Conservation (phyloP, 495 filamentous ascomycete genomes). For the Tuber umbilicatum region DNA sequence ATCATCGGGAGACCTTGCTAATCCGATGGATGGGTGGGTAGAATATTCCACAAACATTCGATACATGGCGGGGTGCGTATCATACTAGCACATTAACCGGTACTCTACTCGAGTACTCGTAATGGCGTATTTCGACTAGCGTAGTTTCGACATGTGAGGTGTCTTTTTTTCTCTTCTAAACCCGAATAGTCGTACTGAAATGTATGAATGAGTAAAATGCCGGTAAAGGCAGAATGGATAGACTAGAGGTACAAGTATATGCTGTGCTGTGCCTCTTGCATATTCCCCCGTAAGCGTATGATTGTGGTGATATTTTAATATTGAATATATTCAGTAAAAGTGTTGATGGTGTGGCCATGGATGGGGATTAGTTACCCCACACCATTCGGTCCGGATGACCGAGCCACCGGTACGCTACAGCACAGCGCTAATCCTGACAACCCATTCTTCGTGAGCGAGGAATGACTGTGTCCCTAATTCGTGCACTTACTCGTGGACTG, state of each 20-base stretch:
- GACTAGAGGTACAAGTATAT: no score
- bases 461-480: not conserved
- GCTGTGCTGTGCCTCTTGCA: not conserved
- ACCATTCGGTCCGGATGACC: not conserved
- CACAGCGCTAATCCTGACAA: not conserved
- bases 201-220: no score
- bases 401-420: not conserved
- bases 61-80: conserved; percentile 15
- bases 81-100: no score
- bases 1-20: conserved; percentile 8
- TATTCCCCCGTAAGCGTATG: not conserved
- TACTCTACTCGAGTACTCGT: no score
- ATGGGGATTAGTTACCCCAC: not conserved
- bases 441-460: not conserved
- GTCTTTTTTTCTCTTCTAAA: not conserved
- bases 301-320: not conserved
- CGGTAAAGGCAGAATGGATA: no score
- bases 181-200: no score
- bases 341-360: no score
- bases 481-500: no score
- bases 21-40: conserved; percentile 15
- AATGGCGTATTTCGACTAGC: no score
- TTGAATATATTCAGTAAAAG: no score
- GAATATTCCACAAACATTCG: conserved; percentile 28
- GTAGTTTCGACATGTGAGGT: not conserved